phyloP scores from a whole-genome alignment of 768 basidiomycete genomes.

The Suillus subaureus region DNA sequence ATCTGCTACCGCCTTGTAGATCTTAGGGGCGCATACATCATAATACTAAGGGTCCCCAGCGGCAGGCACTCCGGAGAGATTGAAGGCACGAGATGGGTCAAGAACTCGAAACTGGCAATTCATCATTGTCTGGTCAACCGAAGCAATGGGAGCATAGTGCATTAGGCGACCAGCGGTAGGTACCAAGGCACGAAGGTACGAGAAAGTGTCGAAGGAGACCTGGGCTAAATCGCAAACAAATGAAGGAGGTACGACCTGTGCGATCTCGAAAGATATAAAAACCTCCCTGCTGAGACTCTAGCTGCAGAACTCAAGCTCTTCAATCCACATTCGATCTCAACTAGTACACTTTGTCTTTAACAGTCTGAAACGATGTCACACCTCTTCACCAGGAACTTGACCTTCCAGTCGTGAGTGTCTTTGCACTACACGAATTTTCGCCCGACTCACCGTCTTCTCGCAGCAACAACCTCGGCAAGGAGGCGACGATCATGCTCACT shows the following conservation, averaged over 20 bases:
- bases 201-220: neutral
- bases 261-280: neutral
- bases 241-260: neutral
- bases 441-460: neutral
- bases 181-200: neutral
- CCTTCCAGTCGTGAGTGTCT: neutral
- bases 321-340: neutral
- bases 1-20: neutral
- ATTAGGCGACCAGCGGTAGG: neutral
- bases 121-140: too few relatives aligned
- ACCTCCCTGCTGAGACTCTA: neutral
- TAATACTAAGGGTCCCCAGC: neutral
- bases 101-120: neutral
- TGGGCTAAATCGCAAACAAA: neutral
- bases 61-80: neutral
- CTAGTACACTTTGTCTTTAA: neutral
- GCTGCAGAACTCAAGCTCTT: neutral
- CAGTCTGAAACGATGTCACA: neutral
- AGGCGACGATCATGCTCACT: neutral
- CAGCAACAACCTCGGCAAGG: neutral
- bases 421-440: neutral
- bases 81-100: neutral
- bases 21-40: neutral
- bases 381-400: neutral
- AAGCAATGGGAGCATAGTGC: neutral